Evolutionary conservation across 2,329 filamentous ascomycete species (phyloP).

Genomic region (Exserohilum turcica): DNA sequence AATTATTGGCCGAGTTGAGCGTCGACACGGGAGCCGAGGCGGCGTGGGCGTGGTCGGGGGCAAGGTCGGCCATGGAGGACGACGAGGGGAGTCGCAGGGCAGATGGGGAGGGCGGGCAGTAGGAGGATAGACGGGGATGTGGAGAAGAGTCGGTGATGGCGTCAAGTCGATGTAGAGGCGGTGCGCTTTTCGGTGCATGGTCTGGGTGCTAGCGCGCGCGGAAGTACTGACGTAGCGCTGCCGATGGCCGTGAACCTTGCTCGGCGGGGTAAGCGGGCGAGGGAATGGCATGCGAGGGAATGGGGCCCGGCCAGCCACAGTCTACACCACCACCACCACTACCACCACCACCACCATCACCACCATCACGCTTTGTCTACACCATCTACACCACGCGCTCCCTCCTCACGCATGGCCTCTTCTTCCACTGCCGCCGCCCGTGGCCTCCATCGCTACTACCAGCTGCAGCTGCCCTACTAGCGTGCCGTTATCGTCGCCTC

Average conservation of each 20-base stretch:
- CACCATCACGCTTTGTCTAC: background rate
- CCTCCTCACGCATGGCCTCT: too few species aligned
- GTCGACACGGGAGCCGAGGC: slow-evolving; percentile 38
- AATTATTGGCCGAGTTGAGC: slow-evolving; percentile 42
- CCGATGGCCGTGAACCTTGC: slow-evolving; percentile 19
- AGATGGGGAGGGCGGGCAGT: background rate
- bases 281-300: too few species aligned
- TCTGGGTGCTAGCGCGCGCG: slow-evolving; percentile 11
- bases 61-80: slow-evolving; percentile 41
- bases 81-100: background rate
- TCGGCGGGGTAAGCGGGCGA: slow-evolving; percentile 10
- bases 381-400: too few species aligned
- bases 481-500: slow-evolving; percentile 26
- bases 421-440: too few species aligned
- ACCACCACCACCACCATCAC: too few species aligned
- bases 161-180: slow-evolving; percentile 21
- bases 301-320: background rate
- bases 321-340: too few species aligned
- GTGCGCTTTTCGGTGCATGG: slow-evolving; percentile 14
- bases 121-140: background rate
- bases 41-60: slow-evolving; percentile 33
- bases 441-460: background rate
- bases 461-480: slow-evolving; percentile 20
- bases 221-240: slow-evolving; percentile 31
- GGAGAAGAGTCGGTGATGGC: slow-evolving; percentile 12